phyloP scores from a whole-genome alignment of 805 yeast species.

The Cyberlindnera amylophila region DNA sequence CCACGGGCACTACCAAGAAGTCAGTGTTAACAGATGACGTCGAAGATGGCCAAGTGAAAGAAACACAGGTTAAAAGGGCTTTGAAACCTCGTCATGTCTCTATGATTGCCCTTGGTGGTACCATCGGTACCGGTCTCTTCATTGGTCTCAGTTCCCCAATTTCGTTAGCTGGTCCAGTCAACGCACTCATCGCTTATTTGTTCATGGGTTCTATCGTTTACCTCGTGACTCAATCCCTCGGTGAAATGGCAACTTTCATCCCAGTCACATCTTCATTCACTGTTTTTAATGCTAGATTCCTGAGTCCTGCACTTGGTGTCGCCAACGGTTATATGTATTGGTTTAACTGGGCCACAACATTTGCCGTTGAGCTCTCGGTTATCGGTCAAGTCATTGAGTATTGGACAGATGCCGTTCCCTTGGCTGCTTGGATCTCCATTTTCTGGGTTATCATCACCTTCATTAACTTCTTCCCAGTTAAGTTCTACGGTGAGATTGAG shows the following conservation, averaged over 20 bases:
- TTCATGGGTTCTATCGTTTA: slow-evolving; percentile 66
- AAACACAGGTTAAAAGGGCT: slow-evolving; percentile 51
- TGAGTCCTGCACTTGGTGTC: slow-evolving; percentile 67
- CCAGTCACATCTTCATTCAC: slow-evolving; percentile 67
- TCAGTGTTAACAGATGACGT: slow-evolving; percentile 5
- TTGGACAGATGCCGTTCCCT: slow-evolving; percentile 69
- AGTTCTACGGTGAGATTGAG: slow-evolving; percentile 69
- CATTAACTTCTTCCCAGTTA: slow-evolving; percentile 63
- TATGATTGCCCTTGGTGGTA: slow-evolving; percentile 78
- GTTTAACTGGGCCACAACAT: slow-evolving; percentile 76
- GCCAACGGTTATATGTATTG: slow-evolving; percentile 73
- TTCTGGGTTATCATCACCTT: slow-evolving; percentile 56
- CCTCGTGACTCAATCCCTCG: slow-evolving; percentile 65
- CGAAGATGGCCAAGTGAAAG: slow-evolving; percentile 21
- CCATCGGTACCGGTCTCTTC: slow-evolving; percentile 76
- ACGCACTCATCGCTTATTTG: slow-evolving; percentile 57
- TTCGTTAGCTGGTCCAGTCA: slow-evolving; percentile 62
- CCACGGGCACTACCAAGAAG: slow-evolving; percentile 8
- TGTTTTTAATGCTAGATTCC: slow-evolving; percentile 62
- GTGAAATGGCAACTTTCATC: slow-evolving; percentile 79
- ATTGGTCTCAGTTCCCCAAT: slow-evolving; percentile 59
- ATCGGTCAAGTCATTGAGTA: slow-evolving; percentile 61
- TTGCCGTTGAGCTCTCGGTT: slow-evolving; percentile 70
- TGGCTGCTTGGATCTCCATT: slow-evolving; percentile 68
- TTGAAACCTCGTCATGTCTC: slow-evolving; percentile 67